Base-by-base conservation (phyloP, 73 alveolate genomes). In the Paramecium biaurelia region DNA sequence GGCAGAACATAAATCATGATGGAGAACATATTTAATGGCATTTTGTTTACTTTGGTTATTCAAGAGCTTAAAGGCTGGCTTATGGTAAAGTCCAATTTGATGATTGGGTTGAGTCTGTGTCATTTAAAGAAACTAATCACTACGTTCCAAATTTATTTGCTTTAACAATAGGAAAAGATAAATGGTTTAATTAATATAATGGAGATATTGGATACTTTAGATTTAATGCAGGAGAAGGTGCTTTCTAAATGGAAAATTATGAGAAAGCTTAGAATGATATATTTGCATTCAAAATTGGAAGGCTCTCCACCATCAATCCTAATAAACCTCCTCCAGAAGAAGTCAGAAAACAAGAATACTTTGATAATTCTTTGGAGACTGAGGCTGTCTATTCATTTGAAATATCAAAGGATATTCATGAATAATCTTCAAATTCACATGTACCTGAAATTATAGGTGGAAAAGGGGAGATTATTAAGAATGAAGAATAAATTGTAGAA, bases 211-310 rank as follows among this genome's bases (percentile, higher is more conserved):
- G 56, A 38, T 79, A n/a, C 14, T 24, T 79, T 42, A 41, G 30
- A 79, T 79, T 79, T 23, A 21, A 79, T 79, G 76, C 90, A 43
- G 90, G 90, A 42, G 56, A 26, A n/a, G 90, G 76, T 21, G 74
- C 90, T 14, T 79, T 41, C 15, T 26, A 23, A 10, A 79, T 12
- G 30, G 37, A 38, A 4, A 42, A 42, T 24, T 21, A 24, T 42
- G 90, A 79, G 0, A 79, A 79, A 10, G 74, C 4, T 43, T 8
- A 79, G 34, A 45, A 43, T 43, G 90, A 79, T 47, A 21, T 43
- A n/a, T 79, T 79, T 79, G 90, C 53, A 9, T 30, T 23, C 23
- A 42, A 79, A 24, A 43, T 79, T 43, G 90, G 90, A 12, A 42
- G 47, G 7, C 7, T 43, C 2, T 32, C 47, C 4, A 20, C 47